Evolutionary conservation across 1,139 yeast genomes (phyloP), one percentile per base, ranked within the genome.

Genomic region (Chernovozyma aurita): DNA sequence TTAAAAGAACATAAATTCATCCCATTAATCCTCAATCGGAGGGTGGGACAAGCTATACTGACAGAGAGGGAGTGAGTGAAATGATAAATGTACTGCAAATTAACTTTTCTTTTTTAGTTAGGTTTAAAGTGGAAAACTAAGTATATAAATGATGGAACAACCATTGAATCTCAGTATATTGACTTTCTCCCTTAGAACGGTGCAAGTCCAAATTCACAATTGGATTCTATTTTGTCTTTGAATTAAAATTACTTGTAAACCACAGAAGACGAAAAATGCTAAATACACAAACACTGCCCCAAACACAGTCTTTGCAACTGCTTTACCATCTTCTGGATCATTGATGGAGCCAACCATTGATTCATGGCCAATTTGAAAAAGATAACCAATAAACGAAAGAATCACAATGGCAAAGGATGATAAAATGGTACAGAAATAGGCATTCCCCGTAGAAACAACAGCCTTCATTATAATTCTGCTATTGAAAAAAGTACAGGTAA

Each of bases 361-460:
- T 62, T 92, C 97, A 57, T 87, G 95, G 49, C 81, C 86, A 33
- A 70, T 69, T 49, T 82, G 70, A 69, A 92, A 92, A 48, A 92
- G 69, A 48, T 77, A 76, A 16, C 95, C 98, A 49, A 92, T 76
- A 38, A 85, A 84, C 9, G 95, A 76, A 36, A 92, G 76, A 46
- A 92, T 90, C 37, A 87, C 82, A 29, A 92, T 79, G 40, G 94
- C 98, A 58, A 90, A 90, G 20, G 92, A 86, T 36, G 97, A 88
- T 38, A 92, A 70, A 33, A 92, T 74, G 36, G 97, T 92, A 60
- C 98, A 92, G 61, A 86, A 87, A 85, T 95, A 92, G 27, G 98
- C 97, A 56, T 84, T 78, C 30, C 82, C 87, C 38, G 92, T 70
- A 16, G 65, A 59, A 25, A 62, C 66, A 30, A 62, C 65, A 33